Evolutionary conservation across 305 asterid genomes (phyloP), one percentile per base, ranked within the genome.

Genomic region (Fraxinus sp.): DNA sequence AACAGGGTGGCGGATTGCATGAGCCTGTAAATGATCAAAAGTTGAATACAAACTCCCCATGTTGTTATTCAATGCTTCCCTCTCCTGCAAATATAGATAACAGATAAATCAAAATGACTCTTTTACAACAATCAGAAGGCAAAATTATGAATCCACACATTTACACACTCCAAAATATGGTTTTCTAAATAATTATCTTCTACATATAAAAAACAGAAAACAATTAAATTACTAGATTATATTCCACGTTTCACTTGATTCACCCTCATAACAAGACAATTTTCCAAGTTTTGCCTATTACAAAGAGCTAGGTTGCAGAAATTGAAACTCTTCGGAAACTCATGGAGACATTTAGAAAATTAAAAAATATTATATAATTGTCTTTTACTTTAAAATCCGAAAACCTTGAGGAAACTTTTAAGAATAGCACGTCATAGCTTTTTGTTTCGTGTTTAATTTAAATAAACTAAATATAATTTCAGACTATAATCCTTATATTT

Each of bases 11-110:
- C 89, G 90, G 36, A 88, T 72, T n/a, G 88, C 88, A 84, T 90
- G 98, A 85, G 93, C 81, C 87, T 90, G 98, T 84, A 90, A 82
- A 74, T 90, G 97, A 46, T 90, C 94, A 82, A 91, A 87, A 52
- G 87, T 90, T 4, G 92, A 92, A 87, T 93, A 90, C 78, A 92
- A 78, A 82, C 82, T 88, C 82, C 94, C 92, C 79, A 91, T 85
- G 70, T 78, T 76, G 9, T 81, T 81, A 82, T 87, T 90, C 77
- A 88, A 84, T 7, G 86, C 88, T 85, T 90, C 97, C 80, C 91
- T 89, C 74, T 90, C 94, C 97, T 91, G 90, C 87, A 86, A 76
- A 84, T 79, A 79, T 46, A 59, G 22, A 73, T 10, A 11, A 55
- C 32, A 55, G 33, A 36, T 66, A 66, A 55, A 57, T 36, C 33